Evolutionary conservation across 805 yeast species (phyloP).

Genomic region (Torulaspora indica): DNA sequence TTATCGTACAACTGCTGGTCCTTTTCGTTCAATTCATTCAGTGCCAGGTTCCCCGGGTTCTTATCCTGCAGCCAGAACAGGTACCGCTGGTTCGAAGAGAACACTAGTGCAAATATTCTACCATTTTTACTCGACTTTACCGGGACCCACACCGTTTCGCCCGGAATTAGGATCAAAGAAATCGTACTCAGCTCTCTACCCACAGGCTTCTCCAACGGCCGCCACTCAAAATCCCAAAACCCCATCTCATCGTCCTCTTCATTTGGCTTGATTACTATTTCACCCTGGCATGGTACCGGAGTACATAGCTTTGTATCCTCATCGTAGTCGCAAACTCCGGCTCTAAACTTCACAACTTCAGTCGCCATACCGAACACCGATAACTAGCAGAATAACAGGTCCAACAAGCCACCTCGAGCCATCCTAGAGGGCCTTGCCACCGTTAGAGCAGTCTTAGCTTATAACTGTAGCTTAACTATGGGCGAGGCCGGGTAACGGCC

Average conservation of each 20-base stretch:
- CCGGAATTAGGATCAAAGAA: conserved; percentile 67
- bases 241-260: conserved; percentile 34
- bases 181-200: conserved; percentile 28
- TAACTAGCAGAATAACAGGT: neutral
- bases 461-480: neutral
- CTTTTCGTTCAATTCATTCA: conserved; percentile 47
- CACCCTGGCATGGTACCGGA: conserved; percentile 56
- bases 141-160: conserved; percentile 74
- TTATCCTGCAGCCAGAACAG: conserved; percentile 72
- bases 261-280: conserved; percentile 30
- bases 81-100: conserved; percentile 57
- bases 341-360: conserved; percentile 45
- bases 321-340: conserved; percentile 58
- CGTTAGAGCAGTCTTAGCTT: neutral
- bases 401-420: neutral
- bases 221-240: conserved; percentile 37
- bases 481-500: neutral
- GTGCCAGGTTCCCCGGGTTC: conserved; percentile 47
- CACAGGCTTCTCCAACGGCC: conserved; percentile 27
- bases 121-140: conserved; percentile 69
- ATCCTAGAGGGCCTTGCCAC: neutral
- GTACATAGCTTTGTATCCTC: conserved; percentile 52
- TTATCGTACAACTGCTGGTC: conserved; percentile 51
- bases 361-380: conserved; percentile 11
- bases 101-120: conserved; percentile 65